Conservation (phyloP, 1,139 yeast species). For the Zygosaccharomyces sapae region DNA sequence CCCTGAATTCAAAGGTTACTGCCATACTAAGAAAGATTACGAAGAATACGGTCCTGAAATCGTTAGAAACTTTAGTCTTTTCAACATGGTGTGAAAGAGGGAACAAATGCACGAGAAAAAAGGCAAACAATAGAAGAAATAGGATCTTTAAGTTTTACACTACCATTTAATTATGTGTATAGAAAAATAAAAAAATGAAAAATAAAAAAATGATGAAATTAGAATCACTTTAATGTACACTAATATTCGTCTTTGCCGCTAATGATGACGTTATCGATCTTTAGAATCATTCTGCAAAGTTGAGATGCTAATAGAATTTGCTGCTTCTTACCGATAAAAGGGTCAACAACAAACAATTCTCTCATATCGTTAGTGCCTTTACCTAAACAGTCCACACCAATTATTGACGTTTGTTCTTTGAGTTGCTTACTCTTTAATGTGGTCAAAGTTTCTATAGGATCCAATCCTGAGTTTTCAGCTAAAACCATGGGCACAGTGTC, state of each 20-base stretch:
- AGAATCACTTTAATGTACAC: not conserved
- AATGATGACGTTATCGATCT: constrained; percentile 92
- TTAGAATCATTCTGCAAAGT: constrained; percentile 93
- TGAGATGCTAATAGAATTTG: constrained; percentile 94
- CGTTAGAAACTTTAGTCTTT: constrained; percentile 91
- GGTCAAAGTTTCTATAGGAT: constrained; percentile 87
- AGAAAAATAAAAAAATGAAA: not conserved
- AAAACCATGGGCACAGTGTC: constrained; percentile 91
- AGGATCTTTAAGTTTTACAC: not conserved
- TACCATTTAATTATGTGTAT: not conserved
- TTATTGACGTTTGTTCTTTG: constrained; percentile 59
- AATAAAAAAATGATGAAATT: not conserved
- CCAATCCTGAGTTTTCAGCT: constrained; percentile 94
- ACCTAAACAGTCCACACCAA: constrained; percentile 94
- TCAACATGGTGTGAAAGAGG: constrained; percentile 69
- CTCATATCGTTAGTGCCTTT: constrained; percentile 86
- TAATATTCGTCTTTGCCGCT: constrained; percentile 79
- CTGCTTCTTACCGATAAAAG: constrained; percentile 94
- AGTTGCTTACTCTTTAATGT: constrained; percentile 80
- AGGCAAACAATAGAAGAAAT: not conserved
- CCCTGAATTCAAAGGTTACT: constrained; percentile 90
- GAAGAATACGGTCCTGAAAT: constrained; percentile 97
- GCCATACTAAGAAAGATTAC: constrained; percentile 94
- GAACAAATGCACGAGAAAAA: not conserved
- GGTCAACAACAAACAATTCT: constrained; percentile 91